These are phyloP conservation scores for Fusarium sp. DNA, from an alignment of 2,329 filamentous ascomycete genomes.

Conservation along the genomic window DNA sequence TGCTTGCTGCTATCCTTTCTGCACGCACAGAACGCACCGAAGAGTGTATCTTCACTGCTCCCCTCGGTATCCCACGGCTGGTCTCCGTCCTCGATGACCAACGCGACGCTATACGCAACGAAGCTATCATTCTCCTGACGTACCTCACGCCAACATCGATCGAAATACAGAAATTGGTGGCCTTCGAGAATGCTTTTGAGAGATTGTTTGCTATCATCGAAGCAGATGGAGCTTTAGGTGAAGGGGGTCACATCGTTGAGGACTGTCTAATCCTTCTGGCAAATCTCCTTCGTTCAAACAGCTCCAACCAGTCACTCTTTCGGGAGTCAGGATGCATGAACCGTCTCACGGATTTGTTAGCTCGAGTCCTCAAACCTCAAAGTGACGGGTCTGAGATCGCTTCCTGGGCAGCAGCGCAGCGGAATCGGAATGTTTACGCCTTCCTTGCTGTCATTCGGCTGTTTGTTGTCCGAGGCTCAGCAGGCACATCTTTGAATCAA, in stretches of 20 bases:
- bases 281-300: constrained; percentile 87
- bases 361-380: constrained; percentile 67
- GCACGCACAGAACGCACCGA: constrained; percentile 92
- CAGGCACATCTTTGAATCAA: constrained; percentile 86
- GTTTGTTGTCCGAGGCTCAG: constrained; percentile 85
- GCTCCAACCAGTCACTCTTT: constrained; percentile 94
- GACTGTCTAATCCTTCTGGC: constrained; percentile 92
- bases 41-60: constrained; percentile 91
- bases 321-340: constrained; percentile 88
- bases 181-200: constrained; percentile 94
- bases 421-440: constrained; percentile 92
- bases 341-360: constrained; percentile 77
- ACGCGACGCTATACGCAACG: constrained; percentile 88
- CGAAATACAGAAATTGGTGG: constrained; percentile 94
- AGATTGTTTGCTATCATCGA: constrained; percentile 86
- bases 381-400: constrained; percentile 71
- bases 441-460: constrained; percentile 87
- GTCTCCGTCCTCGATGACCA: constrained; percentile 87
- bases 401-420: constrained; percentile 80
- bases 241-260: constrained; percentile 89
- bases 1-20: constrained; percentile 86
- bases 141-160: constrained; percentile 87
- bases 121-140: constrained; percentile 87
- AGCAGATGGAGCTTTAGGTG: constrained; percentile 81
- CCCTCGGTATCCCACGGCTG: constrained; percentile 86